phyloP scores from a whole-genome alignment of 805 yeast genomes.

The Metschnikowia kofuensis region DNA sequence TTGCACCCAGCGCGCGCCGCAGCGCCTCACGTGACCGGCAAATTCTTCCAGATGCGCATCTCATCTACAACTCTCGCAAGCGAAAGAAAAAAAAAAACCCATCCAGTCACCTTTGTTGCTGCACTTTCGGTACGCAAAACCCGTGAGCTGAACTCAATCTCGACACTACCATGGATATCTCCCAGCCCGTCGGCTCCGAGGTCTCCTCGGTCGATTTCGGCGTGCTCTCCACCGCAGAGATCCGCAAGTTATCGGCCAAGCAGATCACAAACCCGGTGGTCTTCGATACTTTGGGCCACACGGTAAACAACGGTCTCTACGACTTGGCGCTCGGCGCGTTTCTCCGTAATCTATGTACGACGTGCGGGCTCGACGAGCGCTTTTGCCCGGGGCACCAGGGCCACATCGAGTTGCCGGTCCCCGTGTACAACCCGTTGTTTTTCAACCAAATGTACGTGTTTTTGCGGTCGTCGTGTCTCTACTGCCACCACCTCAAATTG shows the following conservation, averaged over 20 bases:
- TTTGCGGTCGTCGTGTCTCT: conserved; percentile 81
- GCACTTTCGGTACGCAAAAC: background rate
- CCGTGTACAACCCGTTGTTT: conserved; percentile 92
- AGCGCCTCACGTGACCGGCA: background rate
- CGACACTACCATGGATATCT: conserved; percentile 76
- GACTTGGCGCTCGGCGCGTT: conserved; percentile 97
- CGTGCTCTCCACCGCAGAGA: conserved; percentile 75
- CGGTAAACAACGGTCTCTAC: conserved; percentile 88
- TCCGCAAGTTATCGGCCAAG: conserved; percentile 84
- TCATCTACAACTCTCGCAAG: background rate
- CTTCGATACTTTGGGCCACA: conserved; percentile 95
- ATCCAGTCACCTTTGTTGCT: background rate
- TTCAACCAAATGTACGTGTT: conserved; percentile 87
- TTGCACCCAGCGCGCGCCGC: background rate
- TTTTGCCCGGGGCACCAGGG: conserved; percentile 99
- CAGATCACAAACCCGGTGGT: conserved; percentile 94
- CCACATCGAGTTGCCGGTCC: conserved; percentile 93
- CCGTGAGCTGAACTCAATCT: background rate
- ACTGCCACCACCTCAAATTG: conserved; percentile 83
- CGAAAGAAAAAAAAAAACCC: background rate
- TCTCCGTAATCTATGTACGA: conserved; percentile 80
- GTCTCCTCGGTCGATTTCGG: conserved; percentile 91
- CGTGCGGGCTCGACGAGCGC: conserved; percentile 93
- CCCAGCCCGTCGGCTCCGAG: conserved; percentile 94
- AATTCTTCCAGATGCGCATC: background rate